Evolutionary conservation across 331 rosid genomes (phyloP).

Genomic region (Quercus lobata): DNA sequence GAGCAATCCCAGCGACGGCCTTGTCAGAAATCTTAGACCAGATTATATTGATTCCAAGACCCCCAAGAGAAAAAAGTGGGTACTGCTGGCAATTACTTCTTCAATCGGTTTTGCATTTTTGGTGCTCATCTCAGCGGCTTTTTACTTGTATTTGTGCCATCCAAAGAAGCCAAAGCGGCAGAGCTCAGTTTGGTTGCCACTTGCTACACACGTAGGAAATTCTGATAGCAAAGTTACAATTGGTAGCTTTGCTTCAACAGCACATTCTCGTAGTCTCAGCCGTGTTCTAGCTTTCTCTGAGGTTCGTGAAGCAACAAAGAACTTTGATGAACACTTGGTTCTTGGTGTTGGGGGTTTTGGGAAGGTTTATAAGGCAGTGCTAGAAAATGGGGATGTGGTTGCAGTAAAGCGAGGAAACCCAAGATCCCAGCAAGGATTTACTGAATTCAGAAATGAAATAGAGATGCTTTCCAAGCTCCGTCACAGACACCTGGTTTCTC

Average conservation of each 20-base stretch:
- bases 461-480: conserved; percentile 49
- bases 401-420: conserved; percentile 50
- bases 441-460: conserved; percentile 48
- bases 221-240: conserved; percentile 41
- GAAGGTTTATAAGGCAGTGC: conserved; percentile 40
- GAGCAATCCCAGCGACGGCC: conserved; percentile 30
- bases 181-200: conserved; percentile 25
- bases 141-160: conserved; percentile 5
- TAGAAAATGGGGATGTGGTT: conserved; percentile 36
- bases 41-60: conserved; percentile 14
- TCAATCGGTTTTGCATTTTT: conserved; percentile 21
- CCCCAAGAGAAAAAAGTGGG: conserved; percentile 16
- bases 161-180: conserved; percentile 18
- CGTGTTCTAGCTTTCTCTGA: conserved; percentile 31
- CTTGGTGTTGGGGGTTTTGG: conserved; percentile 54
- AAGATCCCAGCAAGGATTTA: conserved; percentile 37
- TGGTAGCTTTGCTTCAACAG: conserved; percentile 32
- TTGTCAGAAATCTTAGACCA: conserved; percentile 19
- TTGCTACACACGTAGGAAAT: conserved; percentile 25
- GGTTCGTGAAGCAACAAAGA: conserved; percentile 33
- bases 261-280: conserved; percentile 25
- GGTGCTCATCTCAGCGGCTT: conserved; percentile 9
- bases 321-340: conserved; percentile 43
- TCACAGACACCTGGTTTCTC: conserved; percentile 48
- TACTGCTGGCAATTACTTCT: conserved; percentile 15